Conservation (phyloP, 768 basidiomycete genomes). For the Leccinum incarnatum region DNA sequence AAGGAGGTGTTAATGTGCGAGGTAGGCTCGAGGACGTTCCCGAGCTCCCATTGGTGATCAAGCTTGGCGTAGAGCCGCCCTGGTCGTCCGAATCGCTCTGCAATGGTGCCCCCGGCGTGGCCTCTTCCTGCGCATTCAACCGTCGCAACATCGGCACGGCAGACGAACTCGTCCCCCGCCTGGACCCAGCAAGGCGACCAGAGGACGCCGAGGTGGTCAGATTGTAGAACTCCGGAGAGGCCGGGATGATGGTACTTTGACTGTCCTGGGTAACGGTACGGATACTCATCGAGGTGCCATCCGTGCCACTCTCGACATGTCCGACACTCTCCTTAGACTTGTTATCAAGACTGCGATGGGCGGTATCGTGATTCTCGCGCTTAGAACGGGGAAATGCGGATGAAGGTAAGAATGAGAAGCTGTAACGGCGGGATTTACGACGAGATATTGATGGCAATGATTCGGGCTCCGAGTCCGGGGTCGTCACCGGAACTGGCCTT, state of each 20-base stretch:
- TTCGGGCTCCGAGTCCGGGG: background rate
- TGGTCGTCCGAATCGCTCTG: background rate
- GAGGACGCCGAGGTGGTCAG: conserved; percentile 11
- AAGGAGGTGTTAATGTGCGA: conserved; percentile 3
- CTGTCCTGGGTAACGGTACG: conserved; percentile 20
- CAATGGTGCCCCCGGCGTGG: background rate
- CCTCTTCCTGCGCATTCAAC: conserved; percentile 14
- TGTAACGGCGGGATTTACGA: conserved; percentile 20
- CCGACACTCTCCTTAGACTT: background rate
- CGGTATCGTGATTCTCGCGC: conserved; percentile 15
- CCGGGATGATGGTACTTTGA: conserved; percentile 17
- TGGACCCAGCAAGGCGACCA: background rate
- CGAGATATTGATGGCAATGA: background rate
- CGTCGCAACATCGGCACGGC: conserved; percentile 20
- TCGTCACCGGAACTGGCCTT: background rate
- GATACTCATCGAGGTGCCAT: conserved; percentile 22
- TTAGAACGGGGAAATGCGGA: conserved; percentile 18
- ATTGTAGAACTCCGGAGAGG: conserved; percentile 4
- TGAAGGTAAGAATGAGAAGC: conserved; percentile 25
- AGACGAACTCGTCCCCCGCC: conserved; percentile 1
- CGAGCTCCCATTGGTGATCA: conserved; percentile 20
- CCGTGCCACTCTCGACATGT: conserved; percentile 11
- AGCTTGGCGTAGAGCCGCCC: conserved; percentile 22
- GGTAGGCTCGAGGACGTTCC: conserved; percentile 16
- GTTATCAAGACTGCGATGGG: background rate